Evolutionary conservation across 148 eudicot species (phyloP).

Genomic region (Amaranthus hypochondriacus): DNA sequence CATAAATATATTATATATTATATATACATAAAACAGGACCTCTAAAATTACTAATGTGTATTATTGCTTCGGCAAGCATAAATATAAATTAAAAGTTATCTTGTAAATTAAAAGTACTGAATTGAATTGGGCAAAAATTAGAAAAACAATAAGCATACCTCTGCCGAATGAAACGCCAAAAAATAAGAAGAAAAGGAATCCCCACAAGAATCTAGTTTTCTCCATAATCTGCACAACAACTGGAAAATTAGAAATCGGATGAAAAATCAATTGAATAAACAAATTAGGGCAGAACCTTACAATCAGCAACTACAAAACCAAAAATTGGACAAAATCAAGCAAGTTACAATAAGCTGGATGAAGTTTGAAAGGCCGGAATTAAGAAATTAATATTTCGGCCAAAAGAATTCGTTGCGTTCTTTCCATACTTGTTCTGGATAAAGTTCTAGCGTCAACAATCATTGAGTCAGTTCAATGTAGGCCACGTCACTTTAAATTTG

Average conservation of each 20-base stretch:
- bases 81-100: background rate
- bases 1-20: background rate
- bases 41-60: background rate
- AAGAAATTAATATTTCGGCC: too few species aligned
- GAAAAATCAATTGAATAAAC: background rate
- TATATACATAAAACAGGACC: background rate
- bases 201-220: constrained; percentile 29
- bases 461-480: too few species aligned
- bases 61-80: background rate
- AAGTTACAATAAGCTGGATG: too few species aligned
- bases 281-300: background rate
- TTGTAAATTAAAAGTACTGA: background rate
- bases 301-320: too few species aligned
- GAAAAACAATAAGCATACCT: constrained; percentile 34
- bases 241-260: background rate
- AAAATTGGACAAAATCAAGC: too few species aligned
- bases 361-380: too few species aligned
- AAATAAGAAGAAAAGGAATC: constrained; percentile 30
- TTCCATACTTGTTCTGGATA: too few species aligned
- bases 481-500: too few species aligned
- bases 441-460: too few species aligned
- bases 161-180: constrained; percentile 34
- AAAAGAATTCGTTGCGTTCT: too few species aligned
- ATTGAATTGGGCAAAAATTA: background rate
- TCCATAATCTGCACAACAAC: constrained; percentile 36